Conservation (phyloP, 805 yeast species). For the Diddensiella transvaalensis region DNA sequence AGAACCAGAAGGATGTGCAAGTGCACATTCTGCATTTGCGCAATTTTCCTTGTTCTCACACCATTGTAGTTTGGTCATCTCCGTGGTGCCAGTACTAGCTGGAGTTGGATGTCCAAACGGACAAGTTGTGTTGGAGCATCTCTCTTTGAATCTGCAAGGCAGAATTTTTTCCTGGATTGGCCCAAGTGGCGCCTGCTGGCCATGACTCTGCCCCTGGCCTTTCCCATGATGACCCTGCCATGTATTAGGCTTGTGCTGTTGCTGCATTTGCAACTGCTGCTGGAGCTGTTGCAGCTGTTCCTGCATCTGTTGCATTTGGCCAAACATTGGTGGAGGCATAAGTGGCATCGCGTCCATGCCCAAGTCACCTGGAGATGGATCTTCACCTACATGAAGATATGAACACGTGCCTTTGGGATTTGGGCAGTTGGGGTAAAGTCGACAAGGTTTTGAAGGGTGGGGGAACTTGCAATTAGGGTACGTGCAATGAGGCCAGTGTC, state of each 20-base stretch:
- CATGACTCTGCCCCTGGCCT: no score
- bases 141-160: slow-evolving; percentile 72
- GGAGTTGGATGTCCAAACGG: slow-evolving; percentile 93
- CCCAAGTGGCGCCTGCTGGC: background rate
- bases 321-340: slow-evolving; percentile 6
- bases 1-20: slow-evolving; percentile 80
- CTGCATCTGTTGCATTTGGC: slow-evolving; percentile 9
- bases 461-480: slow-evolving; percentile 56
- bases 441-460: slow-evolving; percentile 78
- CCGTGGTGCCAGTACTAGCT: slow-evolving; percentile 64
- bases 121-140: slow-evolving; percentile 75
- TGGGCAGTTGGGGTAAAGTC: slow-evolving; percentile 72
- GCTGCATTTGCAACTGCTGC: background rate
- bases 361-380: slow-evolving; percentile 31
- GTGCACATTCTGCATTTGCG: slow-evolving; percentile 55
- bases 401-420: slow-evolving; percentile 80
- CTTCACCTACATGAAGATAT: slow-evolving; percentile 81
- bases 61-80: slow-evolving; percentile 52
- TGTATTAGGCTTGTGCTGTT: background rate
- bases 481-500: slow-evolving; percentile 37
- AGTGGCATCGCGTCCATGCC: background rate
- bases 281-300: background rate
- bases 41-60: slow-evolving; percentile 70
- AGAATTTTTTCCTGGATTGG: slow-evolving; percentile 7
- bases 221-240: no score